Evolutionary conservation across 768 basidiomycete genomes (phyloP), one percentile per base, ranked within the genome.

Genomic region (Chalciporus piperatus): DNA sequence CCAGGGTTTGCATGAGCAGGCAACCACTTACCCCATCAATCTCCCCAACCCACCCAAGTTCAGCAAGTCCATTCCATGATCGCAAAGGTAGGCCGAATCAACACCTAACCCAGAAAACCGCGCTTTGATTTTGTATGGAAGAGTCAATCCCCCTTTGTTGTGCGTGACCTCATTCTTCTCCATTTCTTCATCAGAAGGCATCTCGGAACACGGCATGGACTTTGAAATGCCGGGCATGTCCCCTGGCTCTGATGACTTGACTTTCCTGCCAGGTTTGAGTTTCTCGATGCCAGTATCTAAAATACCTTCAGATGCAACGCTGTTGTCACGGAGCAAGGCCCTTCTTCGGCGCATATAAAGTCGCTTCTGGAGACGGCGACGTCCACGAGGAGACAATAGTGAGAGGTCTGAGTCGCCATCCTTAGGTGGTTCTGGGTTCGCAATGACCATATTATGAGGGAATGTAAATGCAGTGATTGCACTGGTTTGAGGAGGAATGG

Each of bases 271-370:
- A 4, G 78, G 74, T 48, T 70, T 78, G 46, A 76, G 48, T 61
- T 74, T 57, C 61, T 45, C 51, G 32, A 58, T 19, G 5, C 51
- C 33, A 4, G 50, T 42, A 22, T 41, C 43, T 3, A 51, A 12
- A 2, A 14, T 22, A 23, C 33, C 44, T 12, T 47, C 41, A 9
- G 53, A 16, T n/a, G 17, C 22, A 6, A 6, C 66, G 9, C 52
- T 61, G 12, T 56, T 64, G 37, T 74, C 85, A 25, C 62, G 60
- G 28, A 72, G 66, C 25, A 72, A 67, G 3, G 88, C 87, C 39
- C 87, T 78, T 62, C 80, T 83, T 25, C 80, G 78, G 6, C 87
- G 81, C 88, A 89, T 89, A 56, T 86, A 79, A 6, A 89, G 70
- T 35, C 86, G 75, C 51, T 88, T 88, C 51, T 70, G 69, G 20